These are phyloP conservation scores for Saccharomyces hybrid DNA, from an alignment of 1,139 yeast species.

Conservation along the genomic window DNA sequence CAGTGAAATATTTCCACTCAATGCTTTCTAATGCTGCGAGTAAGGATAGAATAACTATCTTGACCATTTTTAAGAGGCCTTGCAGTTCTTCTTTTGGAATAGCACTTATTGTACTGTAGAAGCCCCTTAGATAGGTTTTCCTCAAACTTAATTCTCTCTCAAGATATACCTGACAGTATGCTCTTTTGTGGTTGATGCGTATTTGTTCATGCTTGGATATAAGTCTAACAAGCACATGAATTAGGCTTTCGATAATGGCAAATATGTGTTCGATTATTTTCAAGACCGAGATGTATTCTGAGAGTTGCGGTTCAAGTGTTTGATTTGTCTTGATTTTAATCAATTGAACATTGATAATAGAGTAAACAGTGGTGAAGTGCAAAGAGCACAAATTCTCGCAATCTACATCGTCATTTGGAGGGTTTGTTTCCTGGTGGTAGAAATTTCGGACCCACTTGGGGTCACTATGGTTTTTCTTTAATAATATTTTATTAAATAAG, in stretches of 20 bases:
- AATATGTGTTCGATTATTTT: slow-evolving; percentile 7
- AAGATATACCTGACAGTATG: not conserved
- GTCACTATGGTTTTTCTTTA: not conserved
- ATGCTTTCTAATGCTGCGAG: slow-evolving; percentile 4
- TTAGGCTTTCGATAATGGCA: slow-evolving; percentile 8
- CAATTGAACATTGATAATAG: not conserved
- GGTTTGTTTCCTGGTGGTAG: not conserved
- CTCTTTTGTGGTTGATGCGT: not conserved
- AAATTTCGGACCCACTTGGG: slow-evolving; percentile 4
- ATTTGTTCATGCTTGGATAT: not conserved
- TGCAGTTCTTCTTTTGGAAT: not conserved
- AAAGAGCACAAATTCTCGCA: not conserved
- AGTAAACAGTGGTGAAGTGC: not conserved
- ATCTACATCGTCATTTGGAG: not conserved
- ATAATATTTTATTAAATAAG: slow-evolving; percentile 3
- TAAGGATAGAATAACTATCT: slow-evolving; percentile 3
- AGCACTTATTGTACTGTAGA: not conserved
- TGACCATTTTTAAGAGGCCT: not conserved
- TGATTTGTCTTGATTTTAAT: slow-evolving; percentile 1
- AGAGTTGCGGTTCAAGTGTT: not conserved
- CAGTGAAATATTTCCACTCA: slow-evolving; percentile 1
- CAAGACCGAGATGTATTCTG: not conserved
- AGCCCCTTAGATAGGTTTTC: not conserved
- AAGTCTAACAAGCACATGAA: slow-evolving; percentile 5
- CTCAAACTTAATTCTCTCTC: not conserved